These are phyloP conservation scores for Fusarium humuli DNA, from an alignment of 2,329 filamentous ascomycete species.

Conservation along the genomic window DNA sequence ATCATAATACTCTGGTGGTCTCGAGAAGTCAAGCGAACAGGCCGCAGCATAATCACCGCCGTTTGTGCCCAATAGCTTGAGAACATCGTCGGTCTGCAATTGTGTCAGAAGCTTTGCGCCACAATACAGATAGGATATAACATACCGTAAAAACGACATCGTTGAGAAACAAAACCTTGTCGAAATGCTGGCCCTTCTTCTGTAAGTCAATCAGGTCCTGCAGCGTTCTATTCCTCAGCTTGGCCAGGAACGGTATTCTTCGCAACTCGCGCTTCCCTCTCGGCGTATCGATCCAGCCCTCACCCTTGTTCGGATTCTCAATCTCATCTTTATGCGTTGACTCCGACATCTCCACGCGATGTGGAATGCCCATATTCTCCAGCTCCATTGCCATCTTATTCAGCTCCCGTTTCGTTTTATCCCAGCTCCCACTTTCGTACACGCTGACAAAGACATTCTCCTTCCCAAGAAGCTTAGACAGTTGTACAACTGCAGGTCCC, in stretches of 20 bases:
- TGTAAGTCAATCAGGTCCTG: conserved; percentile 66
- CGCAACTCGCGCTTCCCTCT: conserved; percentile 66
- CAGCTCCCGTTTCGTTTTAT: conserved; percentile 73
- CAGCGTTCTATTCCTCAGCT: conserved; percentile 72
- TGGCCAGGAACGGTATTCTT: conserved; percentile 76
- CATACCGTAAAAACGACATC: conserved; percentile 71
- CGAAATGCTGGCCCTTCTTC: conserved; percentile 63
- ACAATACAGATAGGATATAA: not conserved
- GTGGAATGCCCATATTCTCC: conserved; percentile 62
- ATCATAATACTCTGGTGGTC: conserved; percentile 68
- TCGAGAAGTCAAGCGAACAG: conserved; percentile 70
- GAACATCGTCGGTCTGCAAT: conserved; percentile 65
- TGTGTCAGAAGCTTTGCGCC: conserved; percentile 5
- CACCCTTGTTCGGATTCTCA: conserved; percentile 53
- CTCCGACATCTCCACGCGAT: conserved; percentile 68
- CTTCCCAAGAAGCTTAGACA: conserved; percentile 67
- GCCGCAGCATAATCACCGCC: conserved; percentile 70
- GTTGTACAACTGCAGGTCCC: conserved; percentile 68
- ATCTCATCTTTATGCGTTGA: conserved; percentile 70
- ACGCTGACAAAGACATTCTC: conserved; percentile 76
- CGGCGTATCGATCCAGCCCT: conserved; percentile 74
- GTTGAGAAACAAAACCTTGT: conserved; percentile 71
- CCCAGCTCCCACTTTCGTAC: conserved; percentile 76
- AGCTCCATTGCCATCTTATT: conserved; percentile 66
- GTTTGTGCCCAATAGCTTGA: conserved; percentile 67